A percentile compares a stretch with the other conserved stretches of the same genome.
phyloP scores from a whole-genome alignment of 805 yeast species.

The Phaffomyces opuntiae region DNA sequence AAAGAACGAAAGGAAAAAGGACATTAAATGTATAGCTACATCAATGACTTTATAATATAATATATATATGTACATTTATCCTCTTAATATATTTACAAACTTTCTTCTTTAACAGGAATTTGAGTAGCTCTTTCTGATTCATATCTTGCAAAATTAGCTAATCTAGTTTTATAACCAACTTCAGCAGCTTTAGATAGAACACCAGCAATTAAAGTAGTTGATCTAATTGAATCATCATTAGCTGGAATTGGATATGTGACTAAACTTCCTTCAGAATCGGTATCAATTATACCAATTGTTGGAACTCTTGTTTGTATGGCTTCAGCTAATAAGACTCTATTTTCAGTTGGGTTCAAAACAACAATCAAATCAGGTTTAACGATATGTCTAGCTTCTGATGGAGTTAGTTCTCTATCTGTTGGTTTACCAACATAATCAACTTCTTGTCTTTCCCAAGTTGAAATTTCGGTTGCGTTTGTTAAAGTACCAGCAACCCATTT shows the following conservation, averaged over 20 bases:
- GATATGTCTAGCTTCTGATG: slow-evolving; percentile 42
- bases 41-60: too few relatives aligned
- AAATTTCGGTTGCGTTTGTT: slow-evolving; percentile 71
- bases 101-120: neutral
- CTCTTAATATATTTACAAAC: slow-evolving; percentile 8
- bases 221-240: slow-evolving; percentile 84
- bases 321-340: slow-evolving; percentile 72
- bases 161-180: slow-evolving; percentile 47
- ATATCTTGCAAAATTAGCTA: slow-evolving; percentile 10
- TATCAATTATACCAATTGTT: slow-evolving; percentile 88
- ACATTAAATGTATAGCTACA: too few relatives aligned
- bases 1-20: neutral
- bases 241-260: slow-evolving; percentile 96
- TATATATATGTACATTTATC: slow-evolving; percentile 1
- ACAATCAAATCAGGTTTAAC: slow-evolving; percentile 88
- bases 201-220: slow-evolving; percentile 74
- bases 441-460: slow-evolving; percentile 60
- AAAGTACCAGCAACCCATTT: slow-evolving; percentile 96
- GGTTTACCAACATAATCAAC: slow-evolving; percentile 67
- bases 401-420: slow-evolving; percentile 51
- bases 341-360: slow-evolving; percentile 81
- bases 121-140: neutral
- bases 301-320: slow-evolving; percentile 81
- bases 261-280: slow-evolving; percentile 83
- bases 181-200: slow-evolving; percentile 82